These are phyloP conservation scores for Globisporangium apiculatum DNA, from an alignment of 352 stramenopile species.

Conservation along the genomic window DNA sequence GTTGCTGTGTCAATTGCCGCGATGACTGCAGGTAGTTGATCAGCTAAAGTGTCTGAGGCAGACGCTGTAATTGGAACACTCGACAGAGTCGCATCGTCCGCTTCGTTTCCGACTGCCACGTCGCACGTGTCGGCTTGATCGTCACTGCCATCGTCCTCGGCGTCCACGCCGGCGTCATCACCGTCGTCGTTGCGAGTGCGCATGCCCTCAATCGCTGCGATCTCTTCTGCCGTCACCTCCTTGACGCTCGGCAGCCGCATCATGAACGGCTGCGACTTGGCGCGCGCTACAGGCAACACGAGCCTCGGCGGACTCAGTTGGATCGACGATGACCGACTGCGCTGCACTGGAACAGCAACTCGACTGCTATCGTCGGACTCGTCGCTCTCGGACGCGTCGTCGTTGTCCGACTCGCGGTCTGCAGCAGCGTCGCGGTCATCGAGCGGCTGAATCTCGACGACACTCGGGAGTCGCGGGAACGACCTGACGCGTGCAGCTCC, in stretches of 20 bases:
- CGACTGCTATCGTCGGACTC: slow-evolving; percentile 2
- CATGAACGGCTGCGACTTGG: slow-evolving; percentile 23
- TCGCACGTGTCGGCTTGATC: background rate
- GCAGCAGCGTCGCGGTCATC: slow-evolving; percentile 9
- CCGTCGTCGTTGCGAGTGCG: background rate
- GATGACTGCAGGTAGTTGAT: too few relatives aligned
- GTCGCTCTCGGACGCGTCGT: slow-evolving; percentile 9
- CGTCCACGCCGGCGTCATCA: background rate
- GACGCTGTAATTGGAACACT: too few relatives aligned
- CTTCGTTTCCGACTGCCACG: too few relatives aligned
- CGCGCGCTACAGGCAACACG: slow-evolving; percentile 14
- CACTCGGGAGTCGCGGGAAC: slow-evolving; percentile 10
- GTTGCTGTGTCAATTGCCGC: too few relatives aligned
- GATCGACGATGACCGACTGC: slow-evolving; percentile 20
- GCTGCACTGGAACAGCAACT: background rate
- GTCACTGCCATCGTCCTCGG: background rate
- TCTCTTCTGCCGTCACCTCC: slow-evolving; percentile 16
- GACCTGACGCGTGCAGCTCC: slow-evolving; percentile 1
- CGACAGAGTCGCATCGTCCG: too few relatives aligned
- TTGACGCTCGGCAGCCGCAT: slow-evolving; percentile 24
- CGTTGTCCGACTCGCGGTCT: slow-evolving; percentile 7
- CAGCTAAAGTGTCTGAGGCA: too few relatives aligned
- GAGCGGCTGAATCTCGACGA: slow-evolving; percentile 10
- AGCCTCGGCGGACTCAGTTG: slow-evolving; percentile 9
- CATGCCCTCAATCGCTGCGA: background rate